phyloP scores from a whole-genome alignment of 2,329 filamentous ascomycete genomes.

The Exutisphaerella laricina region DNA sequence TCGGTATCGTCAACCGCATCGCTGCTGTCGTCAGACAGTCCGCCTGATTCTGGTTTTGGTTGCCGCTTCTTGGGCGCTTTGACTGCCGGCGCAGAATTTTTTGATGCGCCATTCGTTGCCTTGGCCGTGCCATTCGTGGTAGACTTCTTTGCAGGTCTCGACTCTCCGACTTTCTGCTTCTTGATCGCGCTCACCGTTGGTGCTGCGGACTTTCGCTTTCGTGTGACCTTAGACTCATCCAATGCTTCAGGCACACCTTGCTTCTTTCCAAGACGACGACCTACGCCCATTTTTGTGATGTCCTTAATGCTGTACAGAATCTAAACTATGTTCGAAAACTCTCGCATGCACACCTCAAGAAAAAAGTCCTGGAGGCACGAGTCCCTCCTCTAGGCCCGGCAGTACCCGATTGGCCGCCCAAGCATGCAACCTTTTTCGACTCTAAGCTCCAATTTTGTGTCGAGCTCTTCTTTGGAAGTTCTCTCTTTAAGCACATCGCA shows the following conservation, averaged over 20 bases:
- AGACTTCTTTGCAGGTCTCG: conserved; percentile 37
- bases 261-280: conserved; percentile 51
- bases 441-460: no score
- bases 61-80: conserved; percentile 32
- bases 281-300: conserved; percentile 17
- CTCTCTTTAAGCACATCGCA: background rate
- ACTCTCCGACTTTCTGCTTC: conserved; percentile 59
- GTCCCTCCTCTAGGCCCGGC: no score
- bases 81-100: conserved; percentile 11
- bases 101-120: conserved; percentile 33
- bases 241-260: conserved; percentile 81
- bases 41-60: conserved; percentile 20
- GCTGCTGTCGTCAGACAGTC: conserved; percentile 19
- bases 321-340: no score
- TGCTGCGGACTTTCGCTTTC: conserved; percentile 75
- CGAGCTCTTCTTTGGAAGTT: no score
- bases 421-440: no score
- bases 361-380: no score
- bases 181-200: conserved; percentile 52
- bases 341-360: no score
- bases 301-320: no score
- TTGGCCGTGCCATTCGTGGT: conserved; percentile 35
- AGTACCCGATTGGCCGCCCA: no score
- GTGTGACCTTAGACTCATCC: conserved; percentile 68
- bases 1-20: conserved; percentile 36